A percentile compares a stretch with the other conserved stretches of the same genome.
These are phyloP conservation scores for Rasamsonia emersonii DNA, from an alignment of 2,329 filamentous ascomycete genomes.

Conservation along the genomic window DNA sequence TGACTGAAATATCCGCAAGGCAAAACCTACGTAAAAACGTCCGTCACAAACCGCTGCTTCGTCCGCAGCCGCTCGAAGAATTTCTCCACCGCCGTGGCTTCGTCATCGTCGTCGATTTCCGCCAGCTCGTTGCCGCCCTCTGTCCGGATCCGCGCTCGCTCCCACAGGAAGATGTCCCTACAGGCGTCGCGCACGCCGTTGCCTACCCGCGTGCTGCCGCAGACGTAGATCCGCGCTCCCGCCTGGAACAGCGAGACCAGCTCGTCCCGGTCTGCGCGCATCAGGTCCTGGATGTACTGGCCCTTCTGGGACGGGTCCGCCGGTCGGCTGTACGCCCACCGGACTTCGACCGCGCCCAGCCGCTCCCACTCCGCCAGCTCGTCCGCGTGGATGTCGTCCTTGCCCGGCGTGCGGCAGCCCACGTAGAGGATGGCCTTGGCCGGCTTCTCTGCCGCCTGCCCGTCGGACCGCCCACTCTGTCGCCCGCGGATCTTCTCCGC, in stretches of 20 bases:
- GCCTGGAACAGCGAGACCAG: conserved; percentile 37
- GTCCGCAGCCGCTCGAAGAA: conserved; percentile 21
- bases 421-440: conserved; percentile 28
- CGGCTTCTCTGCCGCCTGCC: conserved; percentile 12
- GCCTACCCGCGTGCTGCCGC: conserved; percentile 49
- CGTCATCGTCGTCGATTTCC: conserved; percentile 13
- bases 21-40: conserved; percentile 56
- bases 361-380: conserved; percentile 48
- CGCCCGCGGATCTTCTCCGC: conserved; percentile 29
- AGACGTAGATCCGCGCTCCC: conserved; percentile 55
- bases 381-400: conserved; percentile 27
- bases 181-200: conserved; percentile 39
- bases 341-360: conserved; percentile 52
- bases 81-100: conserved; percentile 19
- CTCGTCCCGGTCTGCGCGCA: conserved; percentile 41
- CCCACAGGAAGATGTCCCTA: conserved; percentile 23
- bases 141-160: conserved; percentile 26
- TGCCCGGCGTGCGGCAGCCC: conserved; percentile 26
- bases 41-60: conserved; percentile 51
- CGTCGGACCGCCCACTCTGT: conserved; percentile 10
- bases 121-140: conserved; percentile 28
- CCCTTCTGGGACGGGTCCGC: conserved; percentile 37
- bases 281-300: conserved; percentile 45
- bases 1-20: too few species aligned
- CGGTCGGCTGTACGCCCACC: conserved; percentile 51